Conservation (phyloP, 2,329 filamentous ascomycete genomes). For the Neofusicoccum cordaticola region DNA sequence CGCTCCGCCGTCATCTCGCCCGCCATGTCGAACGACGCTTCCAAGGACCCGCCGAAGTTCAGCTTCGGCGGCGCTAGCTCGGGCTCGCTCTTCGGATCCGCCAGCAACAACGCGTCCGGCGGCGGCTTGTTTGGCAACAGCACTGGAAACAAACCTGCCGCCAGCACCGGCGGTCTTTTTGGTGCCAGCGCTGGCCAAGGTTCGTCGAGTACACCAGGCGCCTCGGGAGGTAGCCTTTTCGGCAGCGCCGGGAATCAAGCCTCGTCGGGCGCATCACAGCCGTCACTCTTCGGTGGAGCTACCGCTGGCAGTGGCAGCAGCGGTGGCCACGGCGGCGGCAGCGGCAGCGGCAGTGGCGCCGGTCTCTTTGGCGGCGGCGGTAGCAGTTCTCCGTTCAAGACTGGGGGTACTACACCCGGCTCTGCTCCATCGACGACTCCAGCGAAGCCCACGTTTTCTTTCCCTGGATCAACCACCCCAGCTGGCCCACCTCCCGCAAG, state of each 20-base stretch:
- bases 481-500: conserved; percentile 34
- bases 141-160: conserved; percentile 6
- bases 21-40: conserved; percentile 25
- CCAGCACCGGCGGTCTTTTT: conserved; percentile 20
- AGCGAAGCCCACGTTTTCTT: conserved; percentile 35
- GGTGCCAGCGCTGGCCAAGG: conserved; percentile 22
- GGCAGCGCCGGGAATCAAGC: not conserved
- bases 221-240: conserved; percentile 1
- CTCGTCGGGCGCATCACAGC: conserved; percentile 22
- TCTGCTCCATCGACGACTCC: conserved; percentile 25
- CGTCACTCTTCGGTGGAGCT: conserved; percentile 25
- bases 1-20: not conserved
- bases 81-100: conserved; percentile 42
- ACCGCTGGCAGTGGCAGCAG: conserved; percentile 18
- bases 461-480: conserved; percentile 35
- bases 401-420: not conserved
- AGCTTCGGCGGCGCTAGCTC: conserved; percentile 34
- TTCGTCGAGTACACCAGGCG: not conserved
- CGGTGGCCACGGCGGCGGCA: not conserved
- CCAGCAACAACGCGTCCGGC: conserved; percentile 17
- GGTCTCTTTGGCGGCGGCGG: conserved; percentile 15
- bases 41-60: conserved; percentile 36
- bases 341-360: not conserved
- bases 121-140: conserved; percentile 7
- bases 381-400: conserved; percentile 5